Evolutionary conservation across 257 asterid species (phyloP).

Genomic region (Capsicum chinense): DNA sequence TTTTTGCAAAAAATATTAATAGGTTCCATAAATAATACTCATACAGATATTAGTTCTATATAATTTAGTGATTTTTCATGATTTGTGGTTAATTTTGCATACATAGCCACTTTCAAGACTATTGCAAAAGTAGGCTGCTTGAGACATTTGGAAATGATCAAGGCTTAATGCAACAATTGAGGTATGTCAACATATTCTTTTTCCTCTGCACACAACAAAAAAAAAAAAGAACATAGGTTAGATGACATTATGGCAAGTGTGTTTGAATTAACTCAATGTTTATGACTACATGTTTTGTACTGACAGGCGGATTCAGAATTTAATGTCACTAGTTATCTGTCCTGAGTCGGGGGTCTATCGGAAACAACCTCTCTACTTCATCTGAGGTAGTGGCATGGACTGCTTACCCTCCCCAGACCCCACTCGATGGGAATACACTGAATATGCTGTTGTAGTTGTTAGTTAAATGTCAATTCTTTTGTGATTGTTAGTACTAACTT

Average conservation of each 20-base stretch:
- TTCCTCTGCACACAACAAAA: slow-evolving; percentile 32
- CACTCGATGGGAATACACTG: too few relatives aligned
- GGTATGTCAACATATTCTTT: slow-evolving; percentile 33
- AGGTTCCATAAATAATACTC: not conserved
- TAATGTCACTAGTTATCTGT: not conserved
- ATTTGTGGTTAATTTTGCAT: slow-evolving; percentile 10
- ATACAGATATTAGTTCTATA: not conserved
- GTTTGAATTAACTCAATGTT: not conserved
- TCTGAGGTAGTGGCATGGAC: too few relatives aligned
- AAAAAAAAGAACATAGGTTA: not conserved
- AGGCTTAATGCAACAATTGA: slow-evolving; percentile 41
- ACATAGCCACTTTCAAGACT: not conserved
- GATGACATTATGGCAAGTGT: not conserved
- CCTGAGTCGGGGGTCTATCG: too few relatives aligned
- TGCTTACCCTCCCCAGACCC: too few relatives aligned
- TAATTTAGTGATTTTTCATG: not conserved
- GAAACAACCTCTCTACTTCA: too few relatives aligned
- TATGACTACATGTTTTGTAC: not conserved
- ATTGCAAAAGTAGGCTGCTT: slow-evolving; percentile 1
- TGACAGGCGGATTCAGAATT: not conserved
- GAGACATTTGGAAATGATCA: slow-evolving; percentile 27
- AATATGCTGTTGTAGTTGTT: too few relatives aligned
- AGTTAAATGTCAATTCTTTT: not conserved
- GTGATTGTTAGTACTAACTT: not conserved
- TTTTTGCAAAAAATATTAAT: not conserved